Conservation (phyloP, 2,329 filamentous ascomycete genomes). For the Microcyclospora pomicola region DNA sequence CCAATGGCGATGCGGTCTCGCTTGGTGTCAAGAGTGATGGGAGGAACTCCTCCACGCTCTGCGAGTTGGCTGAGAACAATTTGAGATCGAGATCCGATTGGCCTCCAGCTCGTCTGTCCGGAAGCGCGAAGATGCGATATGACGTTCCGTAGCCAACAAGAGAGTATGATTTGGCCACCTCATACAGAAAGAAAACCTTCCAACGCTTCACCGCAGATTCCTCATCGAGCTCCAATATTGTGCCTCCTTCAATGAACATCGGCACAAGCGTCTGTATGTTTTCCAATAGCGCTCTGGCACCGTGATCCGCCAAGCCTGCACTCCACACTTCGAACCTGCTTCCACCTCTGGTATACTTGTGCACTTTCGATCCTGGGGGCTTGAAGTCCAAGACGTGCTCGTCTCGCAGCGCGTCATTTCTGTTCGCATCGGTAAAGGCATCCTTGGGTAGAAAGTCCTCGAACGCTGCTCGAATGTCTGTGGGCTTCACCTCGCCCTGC, state of each 20-base stretch:
- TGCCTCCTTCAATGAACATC: conserved; percentile 89
- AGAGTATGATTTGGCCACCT: conserved; percentile 42
- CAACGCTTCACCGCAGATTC: conserved; percentile 67
- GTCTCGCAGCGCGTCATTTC: conserved; percentile 15
- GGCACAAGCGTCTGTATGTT: conserved; percentile 74
- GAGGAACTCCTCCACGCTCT: conserved; percentile 16
- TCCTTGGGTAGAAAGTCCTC: conserved; percentile 54
- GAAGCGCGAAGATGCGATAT: conserved; percentile 56
- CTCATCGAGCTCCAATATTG: conserved; percentile 55
- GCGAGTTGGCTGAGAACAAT: conserved; percentile 9
- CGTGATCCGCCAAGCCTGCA: conserved; percentile 55
- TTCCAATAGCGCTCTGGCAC: conserved; percentile 56
- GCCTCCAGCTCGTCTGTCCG: conserved; percentile 14
- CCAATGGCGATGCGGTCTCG: conserved; percentile 24
- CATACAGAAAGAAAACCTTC: conserved; percentile 69
- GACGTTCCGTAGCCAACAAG: conserved; percentile 85
- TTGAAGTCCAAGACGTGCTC: conserved; percentile 41
- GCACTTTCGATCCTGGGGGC: conserved; percentile 62
- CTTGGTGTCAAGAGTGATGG: conserved; percentile 10
- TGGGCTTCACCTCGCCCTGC: conserved; percentile 53
- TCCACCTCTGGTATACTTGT: conserved; percentile 47
- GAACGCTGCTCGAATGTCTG: conserved; percentile 54
- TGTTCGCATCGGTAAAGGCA: conserved; percentile 25
- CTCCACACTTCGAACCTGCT: conserved; percentile 74
- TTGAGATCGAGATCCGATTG: conserved; percentile 11